Base-by-base conservation (phyloP, 441 rosid genomes). In the Eugenia klotzschiana region DNA sequence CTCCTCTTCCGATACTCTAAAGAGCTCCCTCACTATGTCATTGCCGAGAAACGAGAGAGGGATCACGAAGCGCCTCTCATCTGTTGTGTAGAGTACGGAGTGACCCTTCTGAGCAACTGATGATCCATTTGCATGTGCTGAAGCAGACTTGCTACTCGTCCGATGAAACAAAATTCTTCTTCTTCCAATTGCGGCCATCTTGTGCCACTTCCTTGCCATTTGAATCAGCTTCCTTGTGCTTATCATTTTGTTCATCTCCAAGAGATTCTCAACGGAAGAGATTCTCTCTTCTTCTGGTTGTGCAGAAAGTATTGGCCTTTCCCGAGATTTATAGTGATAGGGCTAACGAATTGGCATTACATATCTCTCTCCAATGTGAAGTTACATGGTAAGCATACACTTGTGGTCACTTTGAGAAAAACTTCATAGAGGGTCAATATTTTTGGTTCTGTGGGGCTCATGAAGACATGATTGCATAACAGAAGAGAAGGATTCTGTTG, bases 171-270 rank as follows among this genome's bases (percentile, higher is more conserved):
- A 57, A 27, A 58, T 83, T 27, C 55, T 81, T 54, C 64, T 83
- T 49, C 86, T 46, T 83, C 40, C 72, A 8, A 58, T 12, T 8
- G 51, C 84, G n/a, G 79, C 89, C 16, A 64, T 16, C 79, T 50
- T 50, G 50, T 55, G 85, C 85, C 83, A 69, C 41, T 83, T 83
- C 81, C 83, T 53, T 49, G 83, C 85, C 58, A 83, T 52, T 73
- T 69, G 55, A 41, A 83, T 51, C 40, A 79, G 73, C 57, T 84
- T 82, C 85, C 80, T 87, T 33, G 82, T 27, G 80, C 86, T 84
- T 54, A 57, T 57, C 84, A 83, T 77, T 56, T 55, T 79, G 77
- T 83, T 56, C 20, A 6, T 11, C 55, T n/a, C 25, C 41, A 1
- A 25, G 25, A 18, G 64, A 20, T 29, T 43, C 50, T 53, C 22